Percentiles rank a stretch among this genome's conserved stretches.
Evolutionary conservation across 192 early-diverging fungal genomes (phyloP).

Genomic region (Podila minutissima): DNA sequence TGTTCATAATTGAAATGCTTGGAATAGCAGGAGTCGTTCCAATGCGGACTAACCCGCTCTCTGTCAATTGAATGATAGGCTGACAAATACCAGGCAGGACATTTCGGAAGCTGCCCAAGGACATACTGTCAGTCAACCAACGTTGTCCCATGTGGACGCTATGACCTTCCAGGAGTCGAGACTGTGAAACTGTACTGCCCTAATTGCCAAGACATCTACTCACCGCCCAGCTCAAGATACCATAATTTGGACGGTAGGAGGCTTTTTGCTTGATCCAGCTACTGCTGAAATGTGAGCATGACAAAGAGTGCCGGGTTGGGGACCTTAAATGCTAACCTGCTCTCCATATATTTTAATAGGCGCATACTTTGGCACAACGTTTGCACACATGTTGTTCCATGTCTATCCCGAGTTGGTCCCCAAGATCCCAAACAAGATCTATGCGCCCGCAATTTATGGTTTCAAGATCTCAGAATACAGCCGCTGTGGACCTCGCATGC

Average conservation of each 20-base stretch:
- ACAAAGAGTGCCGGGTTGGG: constrained; percentile 23
- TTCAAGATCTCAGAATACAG: constrained; percentile 86
- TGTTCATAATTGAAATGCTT: background rate
- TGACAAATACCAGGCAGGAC: constrained; percentile 77
- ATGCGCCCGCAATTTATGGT: constrained; percentile 91
- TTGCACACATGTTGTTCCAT: constrained; percentile 92
- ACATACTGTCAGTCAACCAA: constrained; percentile 69
- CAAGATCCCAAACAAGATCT: constrained; percentile 63
- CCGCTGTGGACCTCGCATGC: constrained; percentile 86
- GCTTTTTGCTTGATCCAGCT: background rate
- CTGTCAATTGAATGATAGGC: constrained; percentile 37
- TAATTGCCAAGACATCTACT: constrained; percentile 82
- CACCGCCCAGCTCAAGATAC: constrained; percentile 75
- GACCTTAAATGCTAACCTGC: background rate
- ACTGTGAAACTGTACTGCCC: constrained; percentile 84
- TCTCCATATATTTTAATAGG: constrained; percentile 56
- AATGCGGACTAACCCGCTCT: background rate
- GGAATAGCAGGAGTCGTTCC: background rate
- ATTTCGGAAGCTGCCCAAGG: constrained; percentile 83
- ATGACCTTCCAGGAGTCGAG: constrained; percentile 72
- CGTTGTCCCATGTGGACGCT: constrained; percentile 77
- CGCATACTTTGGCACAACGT: constrained; percentile 96
- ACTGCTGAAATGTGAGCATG: background rate
- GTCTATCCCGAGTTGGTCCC: constrained; percentile 84
- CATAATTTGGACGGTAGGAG: constrained; percentile 71